Conservation (phyloP, 352 stramenopile genomes). For the Peronospora destructor region DNA sequence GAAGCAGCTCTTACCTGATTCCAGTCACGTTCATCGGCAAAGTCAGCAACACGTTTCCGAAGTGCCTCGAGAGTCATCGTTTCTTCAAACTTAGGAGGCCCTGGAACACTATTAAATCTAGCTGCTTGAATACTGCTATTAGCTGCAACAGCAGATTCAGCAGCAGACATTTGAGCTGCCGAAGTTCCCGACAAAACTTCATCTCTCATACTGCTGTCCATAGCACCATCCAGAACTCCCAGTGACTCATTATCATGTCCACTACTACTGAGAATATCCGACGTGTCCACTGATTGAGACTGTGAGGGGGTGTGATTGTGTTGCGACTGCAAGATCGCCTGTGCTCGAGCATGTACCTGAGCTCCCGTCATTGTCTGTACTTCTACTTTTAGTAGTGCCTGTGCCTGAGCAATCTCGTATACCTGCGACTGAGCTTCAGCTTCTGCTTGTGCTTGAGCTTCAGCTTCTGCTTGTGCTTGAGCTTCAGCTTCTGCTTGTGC, state of each 20-base stretch:
- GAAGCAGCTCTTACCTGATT: conserved; percentile 50
- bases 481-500: conserved; percentile 31
- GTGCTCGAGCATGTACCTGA: conserved; percentile 21
- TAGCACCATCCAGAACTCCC: conserved; percentile 33
- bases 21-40: conserved; percentile 59
- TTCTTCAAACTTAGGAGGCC: conserved; percentile 37
- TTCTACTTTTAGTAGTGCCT: conserved; percentile 20
- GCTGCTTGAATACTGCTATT: conserved; percentile 11
- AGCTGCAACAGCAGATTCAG: conserved; percentile 19
- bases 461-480: no score
- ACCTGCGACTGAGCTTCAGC: conserved; percentile 34
- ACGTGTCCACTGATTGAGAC: conserved; percentile 20
- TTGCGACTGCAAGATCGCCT: conserved; percentile 26
- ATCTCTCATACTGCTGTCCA: conserved; percentile 44
- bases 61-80: conserved; percentile 57
- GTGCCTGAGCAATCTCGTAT: conserved; percentile 28
- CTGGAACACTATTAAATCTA: conserved; percentile 6
- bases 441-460: conserved; percentile 30
- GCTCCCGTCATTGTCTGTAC: conserved; percentile 21
- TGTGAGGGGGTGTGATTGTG: conserved; percentile 21
- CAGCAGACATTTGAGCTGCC: conserved; percentile 20
- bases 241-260: conserved; percentile 50
- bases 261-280: conserved; percentile 38
- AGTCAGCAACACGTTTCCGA: conserved; percentile 43
- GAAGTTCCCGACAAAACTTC: conserved; percentile 32